Base-by-base conservation (phyloP, 2,329 filamentous ascomycete genomes). In the Aspergillus viridinutans region DNA sequence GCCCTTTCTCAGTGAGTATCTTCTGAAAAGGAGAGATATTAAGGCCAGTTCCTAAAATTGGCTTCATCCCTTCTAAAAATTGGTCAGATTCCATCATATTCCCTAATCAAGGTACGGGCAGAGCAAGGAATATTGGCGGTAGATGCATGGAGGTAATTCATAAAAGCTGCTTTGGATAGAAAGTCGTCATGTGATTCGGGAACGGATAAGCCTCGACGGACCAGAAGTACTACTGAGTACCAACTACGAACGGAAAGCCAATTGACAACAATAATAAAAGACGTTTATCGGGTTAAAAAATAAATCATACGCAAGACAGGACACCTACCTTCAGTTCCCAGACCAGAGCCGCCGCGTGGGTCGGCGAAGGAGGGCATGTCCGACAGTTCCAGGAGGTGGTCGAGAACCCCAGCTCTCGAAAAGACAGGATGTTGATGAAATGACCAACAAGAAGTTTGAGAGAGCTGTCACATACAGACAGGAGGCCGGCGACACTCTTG, bases 281-380 rank as follows among this genome's bases (percentile, higher is more conserved):
- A 57, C 32, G 49, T 54, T 25, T 55, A 53, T 49, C 45, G 49
- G 21, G 10, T 12, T 40, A 45, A 53, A 51, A 53, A 23, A 53
- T 45, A 54, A 49, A 43, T 45, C 26, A 47, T 48, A 56, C 56
- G 50, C 28, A 28, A 48, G 55, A 20, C 49, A 52, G 14, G 14
- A 53, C 52, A 55, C 70, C 65, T 70, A 72, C 70, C 70, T 69
- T 67, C 63, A 61, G 60, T 57, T 55, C 67, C 64, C 55, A 60
- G 55, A 45, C 60, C 63, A 28, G 58, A 55, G 50, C 62, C 61
- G 55, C 51, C 55, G 53, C 61, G 60, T 50, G 65, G 60, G 56
- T 69, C 67, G 58, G 66, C 63, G 62, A 69, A 62, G 52, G 68
- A 70, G 54, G 69, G 69, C 67, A 69, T 71, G 56, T 62, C 58